Base-by-base conservation (phyloP, 495 filamentous ascomycete species). In the Xylaria intraflava region DNA sequence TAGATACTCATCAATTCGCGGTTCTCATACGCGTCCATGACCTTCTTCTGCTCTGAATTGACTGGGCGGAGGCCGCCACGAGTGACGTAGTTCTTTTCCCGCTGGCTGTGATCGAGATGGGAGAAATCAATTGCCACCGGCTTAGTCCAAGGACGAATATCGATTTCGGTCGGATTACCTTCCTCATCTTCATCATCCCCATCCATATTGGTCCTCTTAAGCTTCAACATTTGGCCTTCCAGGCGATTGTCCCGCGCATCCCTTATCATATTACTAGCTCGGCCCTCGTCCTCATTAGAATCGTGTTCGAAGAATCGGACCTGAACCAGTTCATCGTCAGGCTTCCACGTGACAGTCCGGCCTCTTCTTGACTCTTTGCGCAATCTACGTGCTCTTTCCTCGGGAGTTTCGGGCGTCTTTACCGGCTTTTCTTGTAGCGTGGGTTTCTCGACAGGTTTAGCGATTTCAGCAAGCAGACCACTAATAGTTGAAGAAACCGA, bases 1-100 rank as follows among this genome's bases (percentile, higher is more conserved):
- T 95, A 93, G 54, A 90, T 81, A 5, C 85, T 87, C 83, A 94
- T 89, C 29, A 95, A 78, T 22, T 87, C 90, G n/a, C 75, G 83
- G 19, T 75, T 72, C 67, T 95, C 91, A 8, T 87, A 82, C 46
- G 83, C 77, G 26, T 85, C 77, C 63, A 89, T 89, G 4, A 75
- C 72, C 35, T 78, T 73, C 51, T 83, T 83, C 62, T 94, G 84
- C 0, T 79, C 71, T 8, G 85, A 90, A 0, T 70, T 65, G 8
- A 87, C 76, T 4, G 71, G 61, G 30, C 76, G 74, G 10, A 69
- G 59, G 3, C 89, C 90, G 43, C 83, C 85, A 43, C 84, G 81
- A 17, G 82, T 86, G 17, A 76, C 69, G 60, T 75, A 89, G 41
- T 79, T 83, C 44, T 72, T 72, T 9, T 69, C 60, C 3, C 77